Base-by-base conservation (phyloP, 1,284 basidiomycete species). In the Microbotryum scabiosae region DNA sequence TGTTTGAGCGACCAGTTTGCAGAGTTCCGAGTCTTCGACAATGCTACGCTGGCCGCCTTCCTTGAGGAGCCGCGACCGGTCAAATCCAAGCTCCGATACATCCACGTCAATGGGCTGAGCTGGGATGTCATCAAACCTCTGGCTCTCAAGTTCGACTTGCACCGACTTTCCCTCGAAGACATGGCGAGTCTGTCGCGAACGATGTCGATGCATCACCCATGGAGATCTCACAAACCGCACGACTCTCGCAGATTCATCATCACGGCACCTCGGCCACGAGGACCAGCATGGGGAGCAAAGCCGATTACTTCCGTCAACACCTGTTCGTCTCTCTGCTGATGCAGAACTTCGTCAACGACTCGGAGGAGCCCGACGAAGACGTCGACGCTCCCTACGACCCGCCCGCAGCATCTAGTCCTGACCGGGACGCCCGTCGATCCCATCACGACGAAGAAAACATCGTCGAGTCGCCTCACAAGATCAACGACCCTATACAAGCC, bases 41-140 rank as follows among this genome's bases (percentile, higher is more conserved):
- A 85, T 68, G 69, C 64, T 16, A 79, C 81, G 63, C 82, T 86
- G 69, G 72, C 82, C 32, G 73, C 78, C 8, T 75, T 83, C 63
- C 75, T 86, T 71, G 68, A 75, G 5, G 75, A 80, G 62, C 65
- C 72, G 10, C 64, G 60, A 5, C 78, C 78, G 62, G 75, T 79
- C 4, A 84, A 82, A 80, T 80, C 79, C 30, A 82, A 80, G 64
- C 83, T 85, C 14, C 75, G 85, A 43, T 86, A 84, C 85, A 85
- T 86, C 61, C 85, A 85, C 65, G 78, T 86, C 56, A 82, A 81
- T 7, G 85, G 84, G 3, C 76, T 86, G 55, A 84, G 82, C 63
- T 86, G 84, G 84, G 84, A 85, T 70, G 82, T 86, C 14, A 78
- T 86, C 63, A 84, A 82, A 66, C 79, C 81, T 1, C 71, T 86